A percentile compares a stretch with the other conserved stretches of the same genome.
Conservation (phyloP, 192 early-diverging fungal species). For the Neocallimastix lanati region DNA sequence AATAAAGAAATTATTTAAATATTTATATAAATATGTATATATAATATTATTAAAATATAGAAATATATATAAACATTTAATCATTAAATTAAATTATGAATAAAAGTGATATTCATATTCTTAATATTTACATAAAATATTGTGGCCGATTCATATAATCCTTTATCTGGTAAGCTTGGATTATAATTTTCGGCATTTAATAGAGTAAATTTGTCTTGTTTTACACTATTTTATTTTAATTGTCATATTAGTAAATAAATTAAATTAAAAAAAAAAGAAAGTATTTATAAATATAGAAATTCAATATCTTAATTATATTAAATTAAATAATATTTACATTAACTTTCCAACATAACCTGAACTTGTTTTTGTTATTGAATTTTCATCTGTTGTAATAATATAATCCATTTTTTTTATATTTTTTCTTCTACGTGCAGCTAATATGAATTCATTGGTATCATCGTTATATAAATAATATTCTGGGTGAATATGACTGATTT, state of each 20-base stretch:
- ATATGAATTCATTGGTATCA: constrained; percentile 26
- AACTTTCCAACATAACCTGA: constrained; percentile 38
- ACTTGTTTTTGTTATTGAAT: constrained; percentile 30
- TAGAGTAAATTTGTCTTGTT: constrained; percentile 33
- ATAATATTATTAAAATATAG: no score
- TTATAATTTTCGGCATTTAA: constrained; percentile 28
- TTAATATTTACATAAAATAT: constrained; percentile 26
- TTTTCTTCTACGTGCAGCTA: constrained; percentile 29
- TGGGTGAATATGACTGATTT: constrained; percentile 11
- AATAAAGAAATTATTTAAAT: constrained; percentile 2
- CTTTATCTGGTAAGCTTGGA: constrained; percentile 16
- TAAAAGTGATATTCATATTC: no score
- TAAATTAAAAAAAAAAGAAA: background rate
- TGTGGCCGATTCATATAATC: constrained; percentile 25
- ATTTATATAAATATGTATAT: no score
- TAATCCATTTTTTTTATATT: constrained; percentile 34
- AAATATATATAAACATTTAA: no score
- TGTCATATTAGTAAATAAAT: background rate
- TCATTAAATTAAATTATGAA: no score
- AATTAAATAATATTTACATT: constrained; percentile 16
- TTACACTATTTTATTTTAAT: constrained; percentile 21
- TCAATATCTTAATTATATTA: no score
- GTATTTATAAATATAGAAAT: background rate
- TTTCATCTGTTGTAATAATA: constrained; percentile 26
- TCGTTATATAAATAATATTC: constrained; percentile 38